Conservation (phyloP, 1,284 basidiomycete genomes). For the Ceratorhiza oryzae-sativae region DNA sequence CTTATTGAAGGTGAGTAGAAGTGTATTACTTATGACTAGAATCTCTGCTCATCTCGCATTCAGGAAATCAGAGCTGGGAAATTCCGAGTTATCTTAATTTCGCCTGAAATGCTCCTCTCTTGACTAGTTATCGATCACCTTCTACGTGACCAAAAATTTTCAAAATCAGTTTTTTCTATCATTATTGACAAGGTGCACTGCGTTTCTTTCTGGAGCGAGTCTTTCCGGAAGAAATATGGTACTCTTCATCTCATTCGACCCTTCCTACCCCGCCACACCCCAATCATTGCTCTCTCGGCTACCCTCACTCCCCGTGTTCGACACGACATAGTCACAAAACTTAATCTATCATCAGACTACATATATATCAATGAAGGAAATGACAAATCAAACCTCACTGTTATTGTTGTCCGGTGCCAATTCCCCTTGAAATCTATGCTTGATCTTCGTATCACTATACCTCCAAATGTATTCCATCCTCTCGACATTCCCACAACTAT, state of each 20-base stretch:
- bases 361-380: slow-evolving; percentile 51
- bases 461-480: slow-evolving; percentile 44
- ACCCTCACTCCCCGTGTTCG: slow-evolving; percentile 51
- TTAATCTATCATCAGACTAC: slow-evolving; percentile 47
- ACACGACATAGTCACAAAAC: slow-evolving; percentile 47
- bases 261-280: slow-evolving; percentile 48
- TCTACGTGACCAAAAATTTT: slow-evolving; percentile 49
- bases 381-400: slow-evolving; percentile 53
- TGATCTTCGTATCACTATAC: slow-evolving; percentile 52
- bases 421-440: slow-evolving; percentile 50
- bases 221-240: slow-evolving; percentile 55
- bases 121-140: slow-evolving; percentile 50
- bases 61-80: slow-evolving; percentile 50
- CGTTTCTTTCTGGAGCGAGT: slow-evolving; percentile 54
- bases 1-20: slow-evolving; percentile 45
- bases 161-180: slow-evolving; percentile 47
- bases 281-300: slow-evolving; percentile 54
- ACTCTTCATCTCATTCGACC: slow-evolving; percentile 51
- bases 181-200: slow-evolving; percentile 55
- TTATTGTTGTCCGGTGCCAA: slow-evolving; percentile 53
- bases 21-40: not conserved
- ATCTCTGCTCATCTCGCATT: not conserved
- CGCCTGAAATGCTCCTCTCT: slow-evolving; percentile 54
- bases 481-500: slow-evolving; percentile 28
- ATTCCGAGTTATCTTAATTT: slow-evolving; percentile 53